Percentiles rank a stretch among this genome's conserved stretches.
These are phyloP conservation scores for Luzula sylvatica DNA, from an alignment of 176 grass and related monocot genomes.

Conservation along the genomic window DNA sequence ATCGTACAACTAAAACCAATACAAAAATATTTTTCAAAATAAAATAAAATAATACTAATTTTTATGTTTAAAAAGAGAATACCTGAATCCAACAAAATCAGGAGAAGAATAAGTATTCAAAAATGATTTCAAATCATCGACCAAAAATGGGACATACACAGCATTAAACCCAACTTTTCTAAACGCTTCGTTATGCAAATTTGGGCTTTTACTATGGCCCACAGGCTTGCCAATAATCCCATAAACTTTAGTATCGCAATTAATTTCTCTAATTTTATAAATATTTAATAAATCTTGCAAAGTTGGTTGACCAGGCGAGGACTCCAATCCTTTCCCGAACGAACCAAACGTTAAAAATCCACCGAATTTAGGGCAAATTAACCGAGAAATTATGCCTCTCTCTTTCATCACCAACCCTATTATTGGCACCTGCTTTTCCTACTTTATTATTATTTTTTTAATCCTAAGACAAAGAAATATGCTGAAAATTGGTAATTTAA, in stretches of 20 bases:
- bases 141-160: constrained; percentile 91
- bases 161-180: constrained; percentile 69
- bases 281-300: constrained; percentile 60
- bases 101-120: constrained; percentile 76
- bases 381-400: constrained; percentile 74
- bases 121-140: constrained; percentile 80
- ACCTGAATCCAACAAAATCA: constrained; percentile 97
- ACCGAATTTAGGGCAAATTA: constrained; percentile 90
- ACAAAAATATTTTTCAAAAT: constrained; percentile 16
- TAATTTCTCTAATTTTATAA: constrained; percentile 65
- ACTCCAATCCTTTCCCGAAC: constrained; percentile 61
- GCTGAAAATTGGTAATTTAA: constrained; percentile 3
- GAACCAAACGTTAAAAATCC: constrained; percentile 89
- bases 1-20: constrained; percentile 66
- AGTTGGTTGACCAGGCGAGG: constrained; percentile 62
- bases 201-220: constrained; percentile 85
- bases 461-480: too few species aligned
- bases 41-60: constrained; percentile 1
- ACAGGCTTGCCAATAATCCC: constrained; percentile 90
- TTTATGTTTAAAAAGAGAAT: too few species aligned
- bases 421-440: constrained; percentile 83
- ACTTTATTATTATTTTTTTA: constrained; percentile 74
- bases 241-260: constrained; percentile 67
- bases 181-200: constrained; percentile 91
- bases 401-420: constrained; percentile 96